Base-by-base conservation (phyloP, 176 grass and related monocot genomes). In the Rhynchospora pubera region DNA sequence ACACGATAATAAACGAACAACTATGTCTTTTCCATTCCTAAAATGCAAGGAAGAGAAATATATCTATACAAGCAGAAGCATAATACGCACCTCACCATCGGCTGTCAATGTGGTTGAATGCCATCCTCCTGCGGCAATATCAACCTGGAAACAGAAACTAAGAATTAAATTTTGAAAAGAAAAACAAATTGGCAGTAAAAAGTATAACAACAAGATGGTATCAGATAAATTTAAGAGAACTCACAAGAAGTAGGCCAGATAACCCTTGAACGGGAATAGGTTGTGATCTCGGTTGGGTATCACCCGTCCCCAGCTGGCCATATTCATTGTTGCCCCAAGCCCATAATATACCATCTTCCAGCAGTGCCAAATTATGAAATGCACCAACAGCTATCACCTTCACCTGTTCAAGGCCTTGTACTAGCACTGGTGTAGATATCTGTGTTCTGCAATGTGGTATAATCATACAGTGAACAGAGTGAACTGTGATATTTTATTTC, bases 251-350 rank as follows among this genome's bases (percentile, higher is more conserved):
- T 74, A 95, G 82, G 46, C 79, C 87, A 84, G 92, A 90, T 88
- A 99, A 65, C 8, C 87, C 92, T 81, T 93, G 83, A 80, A 99
- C 89, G 52, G 19, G 76, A 62, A 99, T 88, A 1, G 96, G 96
- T 57, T 93, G 91, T 8, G 96, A 99, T 80, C 90, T 91, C 55
- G 96, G 96, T 80, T 99, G 92, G 44, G 96, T 98, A 85, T 99
- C 96, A 60, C 92, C 90, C 48, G 77, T 99, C 23, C 96, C 95
- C 62, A 98, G 85, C 63, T 98, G 96, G 43, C 96, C 96, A 68
- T 98, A 98, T 65, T 98, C 96, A 80, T 98, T 98, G 75, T 86
- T 98, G 61, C 96, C 96, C 96, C 96, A 98, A 14, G 92, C 96
- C 96, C 92, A 99, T 86, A 99, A 91, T 50, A 78, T 83, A 66